Conservation (phyloP, 2,329 filamentous ascomycete species). For the Sarocladiaceae sp. region DNA sequence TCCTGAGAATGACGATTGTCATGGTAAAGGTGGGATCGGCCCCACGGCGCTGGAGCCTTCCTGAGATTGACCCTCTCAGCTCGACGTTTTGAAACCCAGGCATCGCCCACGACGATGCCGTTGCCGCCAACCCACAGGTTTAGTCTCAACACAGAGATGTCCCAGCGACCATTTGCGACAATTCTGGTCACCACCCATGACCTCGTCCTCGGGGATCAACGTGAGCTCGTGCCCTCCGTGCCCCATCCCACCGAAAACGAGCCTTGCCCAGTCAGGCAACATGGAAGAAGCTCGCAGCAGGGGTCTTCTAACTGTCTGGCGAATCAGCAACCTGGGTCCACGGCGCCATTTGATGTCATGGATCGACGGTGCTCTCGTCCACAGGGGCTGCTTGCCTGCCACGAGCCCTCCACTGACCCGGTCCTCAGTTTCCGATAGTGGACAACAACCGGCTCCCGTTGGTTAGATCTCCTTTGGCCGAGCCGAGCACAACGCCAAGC, state of each 20-base stretch:
- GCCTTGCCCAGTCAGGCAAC: background rate
- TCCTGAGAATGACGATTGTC: constrained; percentile 4
- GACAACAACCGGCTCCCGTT: too few species aligned
- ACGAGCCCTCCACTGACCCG: too few species aligned
- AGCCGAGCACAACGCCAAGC: too few species aligned
- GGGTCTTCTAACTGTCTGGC: background rate
- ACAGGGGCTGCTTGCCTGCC: too few species aligned
- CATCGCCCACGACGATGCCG: too few species aligned
- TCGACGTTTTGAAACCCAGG: too few species aligned
- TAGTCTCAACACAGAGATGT: too few species aligned
- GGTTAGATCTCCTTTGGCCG: too few species aligned
- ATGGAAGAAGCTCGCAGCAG: constrained; percentile 1
- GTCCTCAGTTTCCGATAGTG: too few species aligned
- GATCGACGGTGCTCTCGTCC: constrained; percentile 4
- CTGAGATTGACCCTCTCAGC: background rate
- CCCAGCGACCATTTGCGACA: background rate
- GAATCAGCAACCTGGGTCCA: background rate
- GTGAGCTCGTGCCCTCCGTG: background rate
- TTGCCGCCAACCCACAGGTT: too few species aligned
- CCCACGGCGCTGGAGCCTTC: background rate
- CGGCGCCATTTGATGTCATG: constrained; percentile 3
- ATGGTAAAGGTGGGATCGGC: background rate
- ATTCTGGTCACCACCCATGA: background rate
- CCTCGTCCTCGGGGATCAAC: background rate
- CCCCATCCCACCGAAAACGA: constrained; percentile 5